Conservation (phyloP, 352 stramenopile species). For the Pilasporangium apinafurcum region DNA sequence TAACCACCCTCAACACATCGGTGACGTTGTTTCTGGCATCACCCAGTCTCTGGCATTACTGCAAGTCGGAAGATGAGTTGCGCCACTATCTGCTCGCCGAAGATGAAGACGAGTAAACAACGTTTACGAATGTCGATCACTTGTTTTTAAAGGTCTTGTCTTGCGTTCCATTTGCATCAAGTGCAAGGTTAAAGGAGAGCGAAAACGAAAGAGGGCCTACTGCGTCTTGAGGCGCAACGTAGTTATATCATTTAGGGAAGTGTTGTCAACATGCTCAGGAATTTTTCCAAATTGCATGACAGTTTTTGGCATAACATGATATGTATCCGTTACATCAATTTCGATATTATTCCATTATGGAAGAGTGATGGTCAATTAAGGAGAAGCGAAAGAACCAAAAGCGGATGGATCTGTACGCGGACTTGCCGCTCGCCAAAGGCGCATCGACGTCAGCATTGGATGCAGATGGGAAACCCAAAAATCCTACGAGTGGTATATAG, state of each 20-base stretch:
- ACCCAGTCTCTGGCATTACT: constrained; percentile 79
- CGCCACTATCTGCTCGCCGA: constrained; percentile 73
- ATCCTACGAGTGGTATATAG: constrained; percentile 3
- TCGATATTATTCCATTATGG: background rate
- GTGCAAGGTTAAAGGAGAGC: no score
- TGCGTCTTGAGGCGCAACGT: no score
- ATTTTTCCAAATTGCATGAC: no score
- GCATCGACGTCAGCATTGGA: constrained; percentile 40
- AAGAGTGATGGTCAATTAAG: background rate
- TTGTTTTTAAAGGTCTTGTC: no score
- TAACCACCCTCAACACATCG: constrained; percentile 53
- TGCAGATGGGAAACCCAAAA: constrained; percentile 42
- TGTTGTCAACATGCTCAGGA: no score
- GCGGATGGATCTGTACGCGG: constrained; percentile 74
- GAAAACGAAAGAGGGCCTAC: no score
- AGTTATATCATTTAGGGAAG: no score
- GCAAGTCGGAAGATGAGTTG: constrained; percentile 72
- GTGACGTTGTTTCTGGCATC: constrained; percentile 63
- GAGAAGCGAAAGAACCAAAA: background rate
- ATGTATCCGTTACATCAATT: no score
- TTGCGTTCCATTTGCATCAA: no score
- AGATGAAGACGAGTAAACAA: constrained; percentile 45
- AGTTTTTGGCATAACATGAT: no score
- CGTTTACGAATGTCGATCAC: no score
- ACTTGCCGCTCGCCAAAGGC: constrained; percentile 64